Base-by-base conservation (phyloP, 305 asterid genomes). In the Plantago lanceolata region DNA sequence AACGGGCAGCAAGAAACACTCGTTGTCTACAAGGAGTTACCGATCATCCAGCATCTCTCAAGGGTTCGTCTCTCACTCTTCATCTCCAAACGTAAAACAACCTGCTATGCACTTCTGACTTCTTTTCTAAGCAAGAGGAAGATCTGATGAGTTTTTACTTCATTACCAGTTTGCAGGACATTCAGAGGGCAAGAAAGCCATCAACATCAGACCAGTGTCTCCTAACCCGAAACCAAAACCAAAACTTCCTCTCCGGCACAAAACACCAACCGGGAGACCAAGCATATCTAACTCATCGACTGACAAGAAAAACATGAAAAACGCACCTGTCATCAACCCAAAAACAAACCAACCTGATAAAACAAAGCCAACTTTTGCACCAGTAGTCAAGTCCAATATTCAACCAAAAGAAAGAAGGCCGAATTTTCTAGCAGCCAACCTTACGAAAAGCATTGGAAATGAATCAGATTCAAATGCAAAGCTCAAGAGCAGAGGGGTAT, bases 1-100 rank as follows among this genome's bases (percentile, higher is more conserved):
- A 75, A 68, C 43, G 40, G 40, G 40, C 80, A 76, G 9, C 82
- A 75, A 52, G 86, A 84, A 47, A 55, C 81, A 51, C 53, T 86
- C 21, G 68, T 82, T 48, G 21, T 71, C 48, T 92, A 78, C 16
- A 69, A 74, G 71, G 90, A 85, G 49, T 40, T 88, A 24, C 92
- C 94, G 54, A 84, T 88, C 66, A 44, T 78, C 54, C 90, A 81
- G 40, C 78, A 88, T 59, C 79, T 83, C 57, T 74, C 90, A 68
- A 76, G 92, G 90, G 96, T 88, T 70, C 5, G 69, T 72, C 51
- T 35, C 62, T 1, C 5, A 35, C 45, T 13, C 13, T 51, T 43
- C 2, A 54, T 33, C 20, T 18, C 4, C 59, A 6, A 1, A 19
- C 40, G 16, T 15, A n/a, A n/a, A n/a, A 48, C n/a, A n/a, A 47